Percentiles rank a stretch among this genome's conserved stretches.
Evolutionary conservation across 2,329 filamentous ascomycete species (phyloP).

Genomic region (Orbilia oligospora): DNA sequence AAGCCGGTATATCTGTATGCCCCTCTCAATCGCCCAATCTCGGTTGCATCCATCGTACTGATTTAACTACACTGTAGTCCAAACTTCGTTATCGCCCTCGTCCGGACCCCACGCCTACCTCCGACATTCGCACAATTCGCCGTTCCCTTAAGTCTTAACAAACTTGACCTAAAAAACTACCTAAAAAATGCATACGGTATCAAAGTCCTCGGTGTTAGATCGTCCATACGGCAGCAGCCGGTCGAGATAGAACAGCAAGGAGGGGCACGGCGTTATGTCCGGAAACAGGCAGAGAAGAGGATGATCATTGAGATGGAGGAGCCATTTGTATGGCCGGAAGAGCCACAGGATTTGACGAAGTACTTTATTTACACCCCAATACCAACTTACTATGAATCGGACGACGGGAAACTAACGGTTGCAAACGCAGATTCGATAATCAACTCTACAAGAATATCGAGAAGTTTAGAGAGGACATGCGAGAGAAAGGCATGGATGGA

Average conservation of each 20-base stretch:
- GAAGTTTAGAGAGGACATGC: constrained; percentile 68
- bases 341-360: constrained; percentile 74
- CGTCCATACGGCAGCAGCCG: constrained; percentile 80
- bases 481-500: constrained; percentile 68
- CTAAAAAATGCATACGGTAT: constrained; percentile 88
- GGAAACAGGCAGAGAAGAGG: constrained; percentile 83
- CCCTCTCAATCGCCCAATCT: constrained; percentile 1
- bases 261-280: constrained; percentile 72
- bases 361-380: constrained; percentile 66
- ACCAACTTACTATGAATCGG: constrained; percentile 25
- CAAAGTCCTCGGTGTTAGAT: constrained; percentile 79
- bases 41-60: background rate
- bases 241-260: constrained; percentile 71
- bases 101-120: constrained; percentile 79
- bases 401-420: constrained; percentile 11
- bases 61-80: constrained; percentile 73
- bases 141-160: constrained; percentile 92
- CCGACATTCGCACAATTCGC: constrained; percentile 89
- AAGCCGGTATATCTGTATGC: constrained; percentile 70
- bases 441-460: constrained; percentile 73
- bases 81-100: constrained; percentile 82
- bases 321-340: constrained; percentile 89
- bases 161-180: constrained; percentile 96
- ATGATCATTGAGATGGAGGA: constrained; percentile 93
- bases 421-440: constrained; percentile 73